Evolutionary conservation across 1,284 basidiomycete genomes (phyloP).

Genomic region (Fomitopsis schrenkii): DNA sequence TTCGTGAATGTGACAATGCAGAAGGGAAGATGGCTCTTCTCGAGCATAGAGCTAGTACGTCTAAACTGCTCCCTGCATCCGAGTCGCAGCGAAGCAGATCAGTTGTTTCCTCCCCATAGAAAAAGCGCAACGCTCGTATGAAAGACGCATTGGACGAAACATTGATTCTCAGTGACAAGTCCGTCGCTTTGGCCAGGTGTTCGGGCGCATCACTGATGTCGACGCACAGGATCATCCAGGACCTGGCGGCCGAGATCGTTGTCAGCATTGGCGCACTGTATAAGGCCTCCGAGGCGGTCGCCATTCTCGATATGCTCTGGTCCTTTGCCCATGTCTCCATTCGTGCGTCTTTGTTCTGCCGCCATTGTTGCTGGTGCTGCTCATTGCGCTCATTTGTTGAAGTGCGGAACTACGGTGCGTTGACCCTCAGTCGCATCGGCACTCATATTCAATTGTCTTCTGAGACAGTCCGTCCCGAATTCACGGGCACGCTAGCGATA

Average conservation of each 20-base stretch:
- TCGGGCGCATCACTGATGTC: not conserved
- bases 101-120: conserved; percentile 36
- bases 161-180: conserved; percentile 77
- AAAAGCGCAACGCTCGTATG: conserved; percentile 82
- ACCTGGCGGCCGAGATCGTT: conserved; percentile 63
- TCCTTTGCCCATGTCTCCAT: conserved; percentile 81
- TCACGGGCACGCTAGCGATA: conserved; percentile 81
- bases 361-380: not conserved
- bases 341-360: conserved; percentile 38
- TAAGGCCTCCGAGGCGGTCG: conserved; percentile 86
- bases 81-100: not conserved
- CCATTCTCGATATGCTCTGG: conserved; percentile 82
- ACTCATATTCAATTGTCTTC: not conserved
- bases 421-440: not conserved
- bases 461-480: conserved; percentile 78
- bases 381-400: not conserved
- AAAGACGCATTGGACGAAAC: conserved; percentile 83
- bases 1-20: conserved; percentile 69
- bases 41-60: conserved; percentile 74
- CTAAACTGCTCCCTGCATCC: not conserved
- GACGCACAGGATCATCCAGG: conserved; percentile 62
- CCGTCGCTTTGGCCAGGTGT: not conserved
- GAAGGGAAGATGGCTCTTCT: conserved; percentile 72
- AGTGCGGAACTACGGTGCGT: conserved; percentile 73
- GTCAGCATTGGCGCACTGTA: conserved; percentile 73